A percentile compares a stretch with the other conserved stretches of the same genome.
Conservation (phyloP, 1,139 yeast species). For the Hemisphaericaspora xylofermentans region DNA sequence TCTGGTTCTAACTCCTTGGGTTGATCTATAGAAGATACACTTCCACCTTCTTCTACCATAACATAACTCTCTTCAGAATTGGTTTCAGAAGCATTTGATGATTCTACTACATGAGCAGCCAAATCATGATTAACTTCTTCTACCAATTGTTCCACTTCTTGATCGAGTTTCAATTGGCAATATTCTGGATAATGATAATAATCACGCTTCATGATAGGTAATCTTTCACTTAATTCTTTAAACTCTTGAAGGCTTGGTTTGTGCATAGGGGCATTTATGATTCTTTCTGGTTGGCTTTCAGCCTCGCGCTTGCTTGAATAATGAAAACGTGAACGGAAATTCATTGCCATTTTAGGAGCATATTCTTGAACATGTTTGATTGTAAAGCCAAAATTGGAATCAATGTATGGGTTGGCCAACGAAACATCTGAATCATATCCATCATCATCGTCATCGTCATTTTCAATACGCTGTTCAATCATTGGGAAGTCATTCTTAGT, state of each 20-base stretch:
- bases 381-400: slow-evolving; percentile 51
- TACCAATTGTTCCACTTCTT: slow-evolving; percentile 20
- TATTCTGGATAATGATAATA: slow-evolving; percentile 33
- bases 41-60: slow-evolving; percentile 19
- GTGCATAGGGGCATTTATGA: slow-evolving; percentile 29
- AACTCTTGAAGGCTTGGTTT: slow-evolving; percentile 33
- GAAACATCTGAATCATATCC: slow-evolving; percentile 51
- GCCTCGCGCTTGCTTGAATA: slow-evolving; percentile 6
- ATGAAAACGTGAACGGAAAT: slow-evolving; percentile 11
- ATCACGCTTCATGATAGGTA: slow-evolving; percentile 30
- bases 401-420: slow-evolving; percentile 50
- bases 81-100: slow-evolving; percentile 8
- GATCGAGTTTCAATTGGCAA: slow-evolving; percentile 14
- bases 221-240: slow-evolving; percentile 26
- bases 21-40: not conserved
- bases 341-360: slow-evolving; percentile 9
- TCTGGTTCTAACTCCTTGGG: not conserved
- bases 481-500: slow-evolving; percentile 37
- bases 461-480: slow-evolving; percentile 5
- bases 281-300: slow-evolving; percentile 6
- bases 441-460: slow-evolving; percentile 8
- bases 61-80: slow-evolving; percentile 23
- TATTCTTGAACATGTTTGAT: slow-evolving; percentile 34
- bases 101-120: slow-evolving; percentile 1
- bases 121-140: slow-evolving; percentile 14